Percentiles rank a stretch among this genome's conserved stretches.
Evolutionary conservation across 306 rosid species (phyloP).

Genomic region (Macrotyloma uniflorum): DNA sequence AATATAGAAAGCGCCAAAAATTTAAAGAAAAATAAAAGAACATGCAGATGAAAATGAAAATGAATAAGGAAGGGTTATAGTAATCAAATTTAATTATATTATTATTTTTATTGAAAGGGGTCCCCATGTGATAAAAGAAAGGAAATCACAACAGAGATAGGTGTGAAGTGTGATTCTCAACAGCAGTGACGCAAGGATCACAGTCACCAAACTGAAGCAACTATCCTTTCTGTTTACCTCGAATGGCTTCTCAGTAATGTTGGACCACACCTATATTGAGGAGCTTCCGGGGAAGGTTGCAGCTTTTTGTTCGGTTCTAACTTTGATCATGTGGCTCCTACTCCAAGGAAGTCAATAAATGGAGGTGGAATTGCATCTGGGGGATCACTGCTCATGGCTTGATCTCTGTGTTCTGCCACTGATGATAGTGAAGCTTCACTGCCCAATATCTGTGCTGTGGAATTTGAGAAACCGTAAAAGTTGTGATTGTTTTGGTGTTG

Average conservation of each 20-base stretch:
- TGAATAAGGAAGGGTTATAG: not conserved
- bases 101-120: constrained; percentile 43
- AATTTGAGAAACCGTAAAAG: constrained; percentile 44
- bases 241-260: constrained; percentile 57
- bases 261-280: constrained; percentile 74
- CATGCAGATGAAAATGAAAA: not conserved
- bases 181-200: constrained; percentile 55
- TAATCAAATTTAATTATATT: constrained; percentile 10
- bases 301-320: constrained; percentile 46
- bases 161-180: constrained; percentile 42
- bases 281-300: constrained; percentile 46
- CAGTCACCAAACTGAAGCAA: constrained; percentile 57
- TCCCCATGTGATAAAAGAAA: constrained; percentile 50
- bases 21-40: not conserved
- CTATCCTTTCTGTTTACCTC: constrained; percentile 61
- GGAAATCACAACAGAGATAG: constrained; percentile 47
- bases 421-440: constrained; percentile 57
- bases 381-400: constrained; percentile 29
- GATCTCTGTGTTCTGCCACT: constrained; percentile 45
- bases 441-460: constrained; percentile 46
- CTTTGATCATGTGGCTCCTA: constrained; percentile 82
- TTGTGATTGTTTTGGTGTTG: constrained; percentile 43
- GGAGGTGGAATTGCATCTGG: constrained; percentile 56
- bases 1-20: not conserved
- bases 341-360: constrained; percentile 96